These are phyloP conservation scores for Aspergillus niger DNA, from an alignment of 2,329 filamentous ascomycete genomes.

Conservation along the genomic window DNA sequence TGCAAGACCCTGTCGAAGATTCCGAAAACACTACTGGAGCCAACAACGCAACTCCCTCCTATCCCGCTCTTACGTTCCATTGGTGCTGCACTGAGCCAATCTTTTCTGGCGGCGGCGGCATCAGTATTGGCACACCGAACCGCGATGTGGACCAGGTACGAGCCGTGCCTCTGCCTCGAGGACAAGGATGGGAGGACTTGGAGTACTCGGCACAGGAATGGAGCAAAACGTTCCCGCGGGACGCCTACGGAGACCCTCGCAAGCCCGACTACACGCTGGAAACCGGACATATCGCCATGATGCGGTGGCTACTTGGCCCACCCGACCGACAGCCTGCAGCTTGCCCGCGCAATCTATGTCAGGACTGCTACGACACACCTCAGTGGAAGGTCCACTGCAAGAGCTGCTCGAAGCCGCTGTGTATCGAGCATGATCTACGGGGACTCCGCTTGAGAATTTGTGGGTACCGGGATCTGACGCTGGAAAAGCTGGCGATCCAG, in stretches of 20 bases:
- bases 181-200: conserved; percentile 57
- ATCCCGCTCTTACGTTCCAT: conserved; percentile 57
- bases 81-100: conserved; percentile 64
- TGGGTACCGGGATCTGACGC: conserved; percentile 57
- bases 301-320: conserved; percentile 52
- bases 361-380: conserved; percentile 60
- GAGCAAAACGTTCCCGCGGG: conserved; percentile 43
- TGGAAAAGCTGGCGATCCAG: conserved; percentile 50
- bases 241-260: conserved; percentile 44
- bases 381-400: conserved; percentile 63
- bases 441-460: conserved; percentile 59
- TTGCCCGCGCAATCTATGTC: conserved; percentile 59
- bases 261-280: conserved; percentile 43
- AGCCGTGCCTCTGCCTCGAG: conserved; percentile 58
- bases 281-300: conserved; percentile 45
- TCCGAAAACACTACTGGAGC: conserved; percentile 36
- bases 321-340: conserved; percentile 49
- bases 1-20: conserved; percentile 53
- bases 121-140: conserved; percentile 57
- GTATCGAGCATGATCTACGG: conserved; percentile 62
- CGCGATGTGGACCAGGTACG: conserved; percentile 59
- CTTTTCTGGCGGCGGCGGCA: conserved; percentile 62
- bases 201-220: conserved; percentile 51
- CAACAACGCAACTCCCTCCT: conserved; percentile 37
- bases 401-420: conserved; percentile 58